These are phyloP conservation scores for Torulaspora franciscae DNA, from an alignment of 805 yeast species.

Conservation along the genomic window DNA sequence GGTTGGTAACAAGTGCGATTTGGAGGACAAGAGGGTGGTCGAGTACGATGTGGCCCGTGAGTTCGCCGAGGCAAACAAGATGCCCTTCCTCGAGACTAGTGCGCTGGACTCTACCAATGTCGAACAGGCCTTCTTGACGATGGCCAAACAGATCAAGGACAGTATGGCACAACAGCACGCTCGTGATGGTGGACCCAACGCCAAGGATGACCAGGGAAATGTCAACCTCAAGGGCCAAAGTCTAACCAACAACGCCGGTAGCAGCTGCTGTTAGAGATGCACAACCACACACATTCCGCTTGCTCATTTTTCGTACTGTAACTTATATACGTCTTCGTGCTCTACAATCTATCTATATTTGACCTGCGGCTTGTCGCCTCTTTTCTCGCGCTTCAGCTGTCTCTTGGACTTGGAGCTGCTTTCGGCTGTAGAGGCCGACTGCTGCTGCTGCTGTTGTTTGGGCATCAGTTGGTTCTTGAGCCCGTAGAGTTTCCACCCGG, in stretches of 20 bases:
- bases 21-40: slow-evolving; percentile 89
- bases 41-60: slow-evolving; percentile 95
- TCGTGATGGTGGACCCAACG: slow-evolving; percentile 27
- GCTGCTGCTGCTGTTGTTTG: not conserved
- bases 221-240: slow-evolving; percentile 73
- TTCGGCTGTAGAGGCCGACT: not conserved
- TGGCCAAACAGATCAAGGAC: slow-evolving; percentile 98
- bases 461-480: slow-evolving; percentile 24
- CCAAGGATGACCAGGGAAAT: slow-evolving; percentile 49
- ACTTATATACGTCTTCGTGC: slow-evolving; percentile 10
- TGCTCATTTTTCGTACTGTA: slow-evolving; percentile 4
- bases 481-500: slow-evolving; percentile 42
- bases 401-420: slow-evolving; percentile 37
- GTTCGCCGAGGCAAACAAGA: slow-evolving; percentile 86
- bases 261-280: slow-evolving; percentile 45
- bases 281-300: slow-evolving; percentile 3
- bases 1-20: slow-evolving; percentile 95
- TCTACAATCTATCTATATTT: slow-evolving; percentile 31
- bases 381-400: slow-evolving; percentile 40
- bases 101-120: slow-evolving; percentile 94
- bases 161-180: slow-evolving; percentile 72
- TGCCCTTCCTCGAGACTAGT: slow-evolving; percentile 93
- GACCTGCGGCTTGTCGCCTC: slow-evolving; percentile 37
- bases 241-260: slow-evolving; percentile 40
- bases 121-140: slow-evolving; percentile 96